These are phyloP conservation scores for Quercus bicolor DNA, from an alignment of 306 rosid genomes.

Conservation along the genomic window DNA sequence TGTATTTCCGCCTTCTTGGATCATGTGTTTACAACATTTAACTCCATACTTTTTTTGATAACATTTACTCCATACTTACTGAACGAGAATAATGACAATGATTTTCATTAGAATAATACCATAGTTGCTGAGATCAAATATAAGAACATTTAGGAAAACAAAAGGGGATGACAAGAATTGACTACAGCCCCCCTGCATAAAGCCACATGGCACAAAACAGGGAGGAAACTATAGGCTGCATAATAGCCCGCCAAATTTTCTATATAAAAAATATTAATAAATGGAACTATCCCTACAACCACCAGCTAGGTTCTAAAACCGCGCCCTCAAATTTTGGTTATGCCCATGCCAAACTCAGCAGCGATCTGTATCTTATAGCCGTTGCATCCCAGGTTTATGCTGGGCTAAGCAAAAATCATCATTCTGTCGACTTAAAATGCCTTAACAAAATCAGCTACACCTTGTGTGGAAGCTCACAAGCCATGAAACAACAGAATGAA, in stretches of 20 bases:
- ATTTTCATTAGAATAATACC: too few relatives aligned
- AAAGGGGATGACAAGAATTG: neutral
- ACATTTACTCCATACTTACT: too few relatives aligned
- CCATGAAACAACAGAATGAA: slow-evolving; percentile 12
- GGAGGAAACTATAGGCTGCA: neutral
- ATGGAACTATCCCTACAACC: slow-evolving; percentile 19
- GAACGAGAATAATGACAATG: neutral
- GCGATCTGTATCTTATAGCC: slow-evolving; percentile 10
- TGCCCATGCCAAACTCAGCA: slow-evolving; percentile 2
- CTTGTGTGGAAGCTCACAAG: slow-evolving; percentile 18
- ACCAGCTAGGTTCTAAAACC: slow-evolving; percentile 19
- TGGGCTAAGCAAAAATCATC: slow-evolving; percentile 14
- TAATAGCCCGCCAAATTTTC: neutral
- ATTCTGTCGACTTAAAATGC: slow-evolving; percentile 7
- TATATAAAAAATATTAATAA: neutral
- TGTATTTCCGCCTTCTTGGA: too few relatives aligned
- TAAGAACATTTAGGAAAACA: neutral
- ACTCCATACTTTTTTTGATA: too few relatives aligned
- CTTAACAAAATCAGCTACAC: slow-evolving; percentile 21
- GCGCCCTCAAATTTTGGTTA: slow-evolving; percentile 13
- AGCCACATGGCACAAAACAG: neutral
- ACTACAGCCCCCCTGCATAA: neutral
- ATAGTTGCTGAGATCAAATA: too few relatives aligned
- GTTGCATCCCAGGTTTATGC: slow-evolving; percentile 19
- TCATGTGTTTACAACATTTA: too few relatives aligned